Conservation (phyloP, 1,139 yeast species). For the Tardiomyces digboiensis region DNA sequence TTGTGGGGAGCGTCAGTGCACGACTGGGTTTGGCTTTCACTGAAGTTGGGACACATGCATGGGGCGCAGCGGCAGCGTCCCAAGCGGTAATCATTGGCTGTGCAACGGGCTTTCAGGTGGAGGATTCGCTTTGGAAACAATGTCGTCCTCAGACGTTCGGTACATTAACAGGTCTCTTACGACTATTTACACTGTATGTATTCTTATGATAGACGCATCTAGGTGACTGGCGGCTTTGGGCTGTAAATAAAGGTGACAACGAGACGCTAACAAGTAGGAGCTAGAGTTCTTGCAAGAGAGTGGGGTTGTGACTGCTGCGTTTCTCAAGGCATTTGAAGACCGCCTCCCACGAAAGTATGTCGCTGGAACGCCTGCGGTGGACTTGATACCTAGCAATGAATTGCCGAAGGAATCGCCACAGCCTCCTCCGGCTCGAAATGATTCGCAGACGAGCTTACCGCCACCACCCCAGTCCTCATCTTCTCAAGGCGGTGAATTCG, state of each 20-base stretch:
- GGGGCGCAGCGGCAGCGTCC: too few relatives aligned
- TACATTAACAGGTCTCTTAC: conserved; percentile 71
- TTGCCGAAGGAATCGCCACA: background rate
- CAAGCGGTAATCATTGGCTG: too few relatives aligned
- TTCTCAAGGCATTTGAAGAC: conserved; percentile 41
- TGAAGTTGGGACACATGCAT: too few relatives aligned
- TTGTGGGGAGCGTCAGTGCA: too few relatives aligned
- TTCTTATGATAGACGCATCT: background rate
- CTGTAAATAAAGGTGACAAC: too few relatives aligned
- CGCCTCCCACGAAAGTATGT: conserved; percentile 54
- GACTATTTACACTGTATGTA: conserved; percentile 51
- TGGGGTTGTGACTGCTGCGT: conserved; percentile 54
- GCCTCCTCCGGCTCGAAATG: background rate
- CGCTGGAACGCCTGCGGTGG: conserved; percentile 36
- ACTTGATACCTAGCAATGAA: conserved; percentile 4
- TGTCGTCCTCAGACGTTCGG: background rate
- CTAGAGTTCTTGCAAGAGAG: conserved; percentile 75
- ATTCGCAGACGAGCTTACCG: conserved; percentile 7
- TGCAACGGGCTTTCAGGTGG: too few relatives aligned
- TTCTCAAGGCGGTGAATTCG: conserved; percentile 28
- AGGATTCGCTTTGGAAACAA: too few relatives aligned
- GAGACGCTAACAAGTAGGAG: too few relatives aligned
- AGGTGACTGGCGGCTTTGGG: background rate
- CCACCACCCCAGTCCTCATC: conserved; percentile 16
- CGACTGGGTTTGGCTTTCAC: too few relatives aligned